A percentile compares a stretch with the other conserved stretches of the same genome.
phyloP scores from a whole-genome alignment of 495 filamentous ascomycete genomes.

The Letharia lupina region DNA sequence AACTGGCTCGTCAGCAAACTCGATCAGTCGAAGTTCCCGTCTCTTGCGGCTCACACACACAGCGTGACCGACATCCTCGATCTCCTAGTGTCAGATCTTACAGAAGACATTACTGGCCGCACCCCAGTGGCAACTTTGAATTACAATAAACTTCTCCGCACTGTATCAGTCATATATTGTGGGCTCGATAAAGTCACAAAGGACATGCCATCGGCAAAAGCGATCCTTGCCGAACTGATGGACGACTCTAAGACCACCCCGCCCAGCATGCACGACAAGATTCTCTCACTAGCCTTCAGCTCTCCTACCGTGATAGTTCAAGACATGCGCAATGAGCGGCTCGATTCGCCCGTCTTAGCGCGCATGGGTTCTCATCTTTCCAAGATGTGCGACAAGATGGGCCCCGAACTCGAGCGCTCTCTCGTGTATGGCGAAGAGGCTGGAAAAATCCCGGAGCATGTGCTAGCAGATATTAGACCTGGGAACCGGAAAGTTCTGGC shows the following conservation, averaged over 20 bases:
- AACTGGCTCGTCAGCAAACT: background rate
- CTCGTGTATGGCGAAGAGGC: background rate
- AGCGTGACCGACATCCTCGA: background rate
- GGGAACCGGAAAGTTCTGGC: background rate
- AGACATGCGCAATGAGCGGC: background rate
- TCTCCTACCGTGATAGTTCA: background rate
- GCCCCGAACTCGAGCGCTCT: background rate
- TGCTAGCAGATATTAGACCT: background rate
- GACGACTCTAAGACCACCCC: background rate
- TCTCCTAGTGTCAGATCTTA: background rate
- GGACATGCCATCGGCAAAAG: background rate
- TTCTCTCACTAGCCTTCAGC: background rate
- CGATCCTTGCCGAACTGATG: background rate
- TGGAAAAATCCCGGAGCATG: background rate
- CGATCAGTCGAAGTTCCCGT: background rate
- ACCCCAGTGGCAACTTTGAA: background rate
- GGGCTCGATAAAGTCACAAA: background rate
- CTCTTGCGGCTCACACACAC: background rate
- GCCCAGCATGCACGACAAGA: background rate
- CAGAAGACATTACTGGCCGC: background rate
- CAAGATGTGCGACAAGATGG: background rate
- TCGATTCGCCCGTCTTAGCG: background rate
- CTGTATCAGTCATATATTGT: background rate
- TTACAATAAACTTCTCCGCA: background rate
- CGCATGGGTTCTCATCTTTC: background rate